phyloP scores from a whole-genome alignment of 192 early-diverging fungal species.

The Gigaspora rosea region DNA sequence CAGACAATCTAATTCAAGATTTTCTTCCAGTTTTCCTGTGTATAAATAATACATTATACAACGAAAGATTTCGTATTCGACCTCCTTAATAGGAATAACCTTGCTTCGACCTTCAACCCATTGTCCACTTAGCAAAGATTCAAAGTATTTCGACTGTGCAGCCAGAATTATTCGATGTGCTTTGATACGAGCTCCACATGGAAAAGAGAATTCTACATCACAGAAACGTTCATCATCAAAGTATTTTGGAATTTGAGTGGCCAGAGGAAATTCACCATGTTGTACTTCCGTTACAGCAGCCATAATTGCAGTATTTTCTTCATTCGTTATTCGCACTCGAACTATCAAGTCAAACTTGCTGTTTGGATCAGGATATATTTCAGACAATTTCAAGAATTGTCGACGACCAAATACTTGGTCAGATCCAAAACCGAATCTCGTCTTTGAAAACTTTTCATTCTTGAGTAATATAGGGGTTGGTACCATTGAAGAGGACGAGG shows the following conservation, averaged over 20 bases:
- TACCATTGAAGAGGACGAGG: not conserved
- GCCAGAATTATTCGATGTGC: conserved; percentile 28
- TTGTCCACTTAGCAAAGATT: conserved; percentile 16
- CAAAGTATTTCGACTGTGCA: conserved; percentile 18
- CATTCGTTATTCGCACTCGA: conserved; percentile 16
- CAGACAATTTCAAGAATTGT: conserved; percentile 18
- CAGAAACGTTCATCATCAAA: conserved; percentile 20
- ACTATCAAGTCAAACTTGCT: conserved; percentile 23
- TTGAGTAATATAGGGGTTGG: conserved; percentile 20
- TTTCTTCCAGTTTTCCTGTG: conserved; percentile 23
- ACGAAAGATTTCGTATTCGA: conserved; percentile 18
- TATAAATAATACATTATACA: conserved; percentile 21
- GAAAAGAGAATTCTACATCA: conserved; percentile 23
- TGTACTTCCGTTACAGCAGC: not conserved
- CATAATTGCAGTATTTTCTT: conserved; percentile 10
- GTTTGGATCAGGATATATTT: conserved; percentile 10
- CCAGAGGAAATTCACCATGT: conserved; percentile 7
- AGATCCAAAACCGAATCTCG: conserved; percentile 23
- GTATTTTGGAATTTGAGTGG: conserved; percentile 9
- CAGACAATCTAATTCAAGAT: conserved; percentile 18
- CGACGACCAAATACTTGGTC: conserved; percentile 14
- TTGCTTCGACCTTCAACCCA: conserved; percentile 16
- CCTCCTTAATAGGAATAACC: conserved; percentile 10
- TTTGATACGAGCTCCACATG: conserved; percentile 5
- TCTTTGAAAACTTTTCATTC: conserved; percentile 18